Percentiles rank a stretch among this genome's conserved stretches.
phyloP scores from a whole-genome alignment of 768 basidiomycete genomes.

The Russula vinacea region DNA sequence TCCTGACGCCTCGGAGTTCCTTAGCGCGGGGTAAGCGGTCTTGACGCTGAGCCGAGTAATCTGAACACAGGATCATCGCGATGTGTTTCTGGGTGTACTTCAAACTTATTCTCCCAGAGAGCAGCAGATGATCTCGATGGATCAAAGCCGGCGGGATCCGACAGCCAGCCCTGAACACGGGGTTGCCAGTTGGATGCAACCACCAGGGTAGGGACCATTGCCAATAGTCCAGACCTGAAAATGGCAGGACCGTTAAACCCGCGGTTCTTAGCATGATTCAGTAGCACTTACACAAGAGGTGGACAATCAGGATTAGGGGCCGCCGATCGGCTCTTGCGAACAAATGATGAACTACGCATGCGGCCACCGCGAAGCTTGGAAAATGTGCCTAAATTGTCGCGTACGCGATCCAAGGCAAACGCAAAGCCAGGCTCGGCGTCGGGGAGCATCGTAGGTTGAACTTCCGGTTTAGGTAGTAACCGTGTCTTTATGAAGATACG shows the following conservation, averaged over 20 bases:
- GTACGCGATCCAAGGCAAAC: slow-evolving; percentile 74
- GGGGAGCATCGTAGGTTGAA: slow-evolving; percentile 60
- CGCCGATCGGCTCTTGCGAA: slow-evolving; percentile 71
- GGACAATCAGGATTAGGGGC: slow-evolving; percentile 48
- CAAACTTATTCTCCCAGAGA: slow-evolving; percentile 80
- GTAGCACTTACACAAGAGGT: slow-evolving; percentile 46
- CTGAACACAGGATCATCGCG: slow-evolving; percentile 54
- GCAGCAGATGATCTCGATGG: slow-evolving; percentile 80
- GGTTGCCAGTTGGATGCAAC: slow-evolving; percentile 58
- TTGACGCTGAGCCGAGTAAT: slow-evolving; percentile 15
- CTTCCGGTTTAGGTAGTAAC: slow-evolving; percentile 61
- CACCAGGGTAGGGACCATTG: slow-evolving; percentile 72
- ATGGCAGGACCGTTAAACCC: slow-evolving; percentile 36
- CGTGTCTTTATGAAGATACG: slow-evolving; percentile 51
- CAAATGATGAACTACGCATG: slow-evolving; percentile 78
- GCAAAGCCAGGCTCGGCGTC: slow-evolving; percentile 66
- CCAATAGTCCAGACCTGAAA: slow-evolving; percentile 62
- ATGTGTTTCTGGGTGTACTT: slow-evolving; percentile 83
- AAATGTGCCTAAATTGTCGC: slow-evolving; percentile 84
- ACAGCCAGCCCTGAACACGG: slow-evolving; percentile 50
- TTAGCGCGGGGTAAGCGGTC: slow-evolving; percentile 21
- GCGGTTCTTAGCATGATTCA: slow-evolving; percentile 6
- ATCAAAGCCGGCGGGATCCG: slow-evolving; percentile 72
- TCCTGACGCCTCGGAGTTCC: neutral
- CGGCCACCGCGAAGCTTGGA: slow-evolving; percentile 85